A percentile compares a stretch with the other conserved stretches of the same genome.
Conservation (phyloP, 2,329 filamentous ascomycete species). For the Fusarium euwallaceae region DNA sequence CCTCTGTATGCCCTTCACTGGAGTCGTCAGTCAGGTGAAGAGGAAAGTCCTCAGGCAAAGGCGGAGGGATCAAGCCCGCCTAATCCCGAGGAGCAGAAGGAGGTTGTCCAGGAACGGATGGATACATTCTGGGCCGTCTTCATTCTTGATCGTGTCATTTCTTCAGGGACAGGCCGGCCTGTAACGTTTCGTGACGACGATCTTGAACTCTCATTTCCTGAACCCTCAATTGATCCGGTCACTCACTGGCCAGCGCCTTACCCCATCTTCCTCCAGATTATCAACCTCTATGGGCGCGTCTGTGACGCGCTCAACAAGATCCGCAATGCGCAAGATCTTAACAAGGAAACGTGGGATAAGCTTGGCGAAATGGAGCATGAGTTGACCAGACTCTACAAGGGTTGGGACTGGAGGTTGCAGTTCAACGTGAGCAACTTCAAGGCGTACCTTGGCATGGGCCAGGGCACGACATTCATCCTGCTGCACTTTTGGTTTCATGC, state of each 20-base stretch:
- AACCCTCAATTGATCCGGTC: slow-evolving; percentile 62
- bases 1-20: slow-evolving; percentile 62
- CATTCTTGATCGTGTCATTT: slow-evolving; percentile 88
- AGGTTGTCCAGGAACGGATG: slow-evolving; percentile 83
- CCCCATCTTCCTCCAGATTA: slow-evolving; percentile 83
- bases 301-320: slow-evolving; percentile 89
- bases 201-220: slow-evolving; percentile 81
- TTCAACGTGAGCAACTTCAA: slow-evolving; percentile 92
- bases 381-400: slow-evolving; percentile 79
- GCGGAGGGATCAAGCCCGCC: slow-evolving; percentile 57
- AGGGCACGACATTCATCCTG: slow-evolving; percentile 88
- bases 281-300: slow-evolving; percentile 86
- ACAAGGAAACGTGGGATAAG: slow-evolving; percentile 77
- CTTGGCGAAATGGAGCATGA: slow-evolving; percentile 85
- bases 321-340: slow-evolving; percentile 79
- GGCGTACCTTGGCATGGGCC: slow-evolving; percentile 82
- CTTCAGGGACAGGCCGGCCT: slow-evolving; percentile 85
- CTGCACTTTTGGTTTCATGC: slow-evolving; percentile 93
- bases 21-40: slow-evolving; percentile 52
- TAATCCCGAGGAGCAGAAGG: slow-evolving; percentile 68
- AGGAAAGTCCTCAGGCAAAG: slow-evolving; percentile 57
- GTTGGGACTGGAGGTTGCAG: slow-evolving; percentile 79
- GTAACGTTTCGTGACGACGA: slow-evolving; percentile 88
- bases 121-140: slow-evolving; percentile 95
- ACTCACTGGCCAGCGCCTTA: slow-evolving; percentile 83